Percentiles rank a stretch among this genome's conserved stretches.
Conservation (phyloP, 2,329 filamentous ascomycete genomes). For the Chrysoporthe cubensis region DNA sequence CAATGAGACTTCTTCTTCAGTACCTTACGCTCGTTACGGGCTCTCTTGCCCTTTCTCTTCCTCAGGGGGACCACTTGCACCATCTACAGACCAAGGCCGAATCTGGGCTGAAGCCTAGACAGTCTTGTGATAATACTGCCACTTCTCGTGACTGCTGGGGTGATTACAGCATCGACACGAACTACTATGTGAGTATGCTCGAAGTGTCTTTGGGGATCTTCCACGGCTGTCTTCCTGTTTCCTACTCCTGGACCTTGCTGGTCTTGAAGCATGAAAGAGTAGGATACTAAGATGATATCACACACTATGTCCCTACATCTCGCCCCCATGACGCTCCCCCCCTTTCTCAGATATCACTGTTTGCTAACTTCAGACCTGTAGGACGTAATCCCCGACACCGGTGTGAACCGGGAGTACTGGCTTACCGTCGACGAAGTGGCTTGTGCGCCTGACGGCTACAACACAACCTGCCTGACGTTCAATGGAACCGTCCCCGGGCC, state of each 20-base stretch:
- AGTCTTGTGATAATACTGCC: slow-evolving; percentile 32
- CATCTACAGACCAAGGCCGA: not conserved
- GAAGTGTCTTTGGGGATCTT: too few species aligned
- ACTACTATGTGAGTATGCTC: slow-evolving; percentile 31
- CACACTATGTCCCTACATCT: too few species aligned
- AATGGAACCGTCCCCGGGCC: slow-evolving; percentile 41
- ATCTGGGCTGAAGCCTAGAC: slow-evolving; percentile 17
- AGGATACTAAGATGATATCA: too few species aligned
- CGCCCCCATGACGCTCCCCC: too few species aligned
- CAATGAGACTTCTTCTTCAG: slow-evolving; percentile 19
- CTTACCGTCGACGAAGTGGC: slow-evolving; percentile 31
- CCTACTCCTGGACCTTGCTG: not conserved
- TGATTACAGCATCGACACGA: slow-evolving; percentile 37
- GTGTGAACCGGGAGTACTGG: slow-evolving; percentile 33
- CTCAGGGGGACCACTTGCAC: not conserved
- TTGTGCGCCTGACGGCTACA: slow-evolving; percentile 34
- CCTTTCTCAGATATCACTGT: too few species aligned
- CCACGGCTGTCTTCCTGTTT: not conserved
- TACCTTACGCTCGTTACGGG: slow-evolving; percentile 20
- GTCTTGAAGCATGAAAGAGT: not conserved
- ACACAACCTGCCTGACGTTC: slow-evolving; percentile 35
- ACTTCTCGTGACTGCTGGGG: slow-evolving; percentile 38
- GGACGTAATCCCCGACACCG: slow-evolving; percentile 34
- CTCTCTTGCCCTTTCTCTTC: slow-evolving; percentile 20
- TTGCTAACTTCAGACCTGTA: not conserved